Conservation (phyloP, 352 stramenopile genomes). For the Globisporangium recalcitrans region DNA sequence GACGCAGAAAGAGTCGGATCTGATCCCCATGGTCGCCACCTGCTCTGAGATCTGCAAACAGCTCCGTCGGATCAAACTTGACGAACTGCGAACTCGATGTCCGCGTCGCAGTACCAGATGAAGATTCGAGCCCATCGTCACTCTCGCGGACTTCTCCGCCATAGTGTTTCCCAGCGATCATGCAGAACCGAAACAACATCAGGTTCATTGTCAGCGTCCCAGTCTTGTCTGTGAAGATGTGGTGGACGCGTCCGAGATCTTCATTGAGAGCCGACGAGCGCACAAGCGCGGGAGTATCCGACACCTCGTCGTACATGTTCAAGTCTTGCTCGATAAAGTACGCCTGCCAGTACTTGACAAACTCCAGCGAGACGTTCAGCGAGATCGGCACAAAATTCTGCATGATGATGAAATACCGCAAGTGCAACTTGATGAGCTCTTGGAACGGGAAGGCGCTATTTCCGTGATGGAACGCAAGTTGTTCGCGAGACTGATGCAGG, state of each 20-base stretch:
- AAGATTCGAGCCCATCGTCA: not conserved
- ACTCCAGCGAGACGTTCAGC: conserved; percentile 97
- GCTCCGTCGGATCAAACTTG: conserved; percentile 62
- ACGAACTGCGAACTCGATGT: conserved; percentile 31
- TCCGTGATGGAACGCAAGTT: conserved; percentile 4
- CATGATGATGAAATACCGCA: conserved; percentile 96
- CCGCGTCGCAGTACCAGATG: not conserved
- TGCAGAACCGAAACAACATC: conserved; percentile 96
- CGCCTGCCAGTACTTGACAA: conserved; percentile 94
- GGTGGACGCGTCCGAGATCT: conserved; percentile 88
- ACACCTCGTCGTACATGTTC: conserved; percentile 89
- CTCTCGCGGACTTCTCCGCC: conserved; percentile 57
- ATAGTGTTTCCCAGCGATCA: conserved; percentile 90
- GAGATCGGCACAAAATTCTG: conserved; percentile 98
- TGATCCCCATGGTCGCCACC: conserved; percentile 31
- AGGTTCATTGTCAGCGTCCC: conserved; percentile 94
- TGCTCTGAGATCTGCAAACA: conserved; percentile 51
- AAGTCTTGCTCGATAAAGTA: conserved; percentile 93
- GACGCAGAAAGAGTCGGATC: conserved; percentile 62
- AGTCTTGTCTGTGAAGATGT: conserved; percentile 95
- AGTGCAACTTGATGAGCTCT: conserved; percentile 75
- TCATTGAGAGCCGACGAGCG: conserved; percentile 87
- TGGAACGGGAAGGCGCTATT: conserved; percentile 32
- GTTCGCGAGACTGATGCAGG: not conserved
- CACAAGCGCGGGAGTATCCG: conserved; percentile 83